Percentiles rank a stretch among this genome's conserved stretches.
Evolutionary conservation across 805 yeast species (phyloP).

Genomic region (Suhomyces xylopsoci): DNA sequence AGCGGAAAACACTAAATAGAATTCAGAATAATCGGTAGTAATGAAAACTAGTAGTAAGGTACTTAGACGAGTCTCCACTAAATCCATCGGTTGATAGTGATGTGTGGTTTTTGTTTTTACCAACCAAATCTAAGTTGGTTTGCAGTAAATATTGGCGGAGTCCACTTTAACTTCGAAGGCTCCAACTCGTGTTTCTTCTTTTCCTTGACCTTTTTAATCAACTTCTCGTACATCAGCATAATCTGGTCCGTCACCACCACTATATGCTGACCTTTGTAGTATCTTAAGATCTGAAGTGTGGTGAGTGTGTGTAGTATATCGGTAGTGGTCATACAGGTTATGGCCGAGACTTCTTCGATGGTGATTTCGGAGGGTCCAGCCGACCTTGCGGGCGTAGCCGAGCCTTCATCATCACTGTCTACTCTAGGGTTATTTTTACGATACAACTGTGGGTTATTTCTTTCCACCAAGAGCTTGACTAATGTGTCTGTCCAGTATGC

Average conservation of each 20-base stretch:
- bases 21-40: too few relatives aligned
- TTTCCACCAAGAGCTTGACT: slow-evolving; percentile 66
- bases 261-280: slow-evolving; percentile 93
- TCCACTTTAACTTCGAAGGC: slow-evolving; percentile 76
- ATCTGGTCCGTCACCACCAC: slow-evolving; percentile 83
- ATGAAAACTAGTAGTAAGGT: too few relatives aligned
- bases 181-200: slow-evolving; percentile 76
- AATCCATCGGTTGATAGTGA: too few relatives aligned
- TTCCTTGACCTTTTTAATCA: slow-evolving; percentile 48
- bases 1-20: too few relatives aligned
- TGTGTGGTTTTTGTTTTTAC: too few relatives aligned
- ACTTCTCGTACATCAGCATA: slow-evolving; percentile 67
- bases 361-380: slow-evolving; percentile 51
- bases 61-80: too few relatives aligned
- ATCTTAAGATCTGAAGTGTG: slow-evolving; percentile 82
- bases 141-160: slow-evolving; percentile 94
- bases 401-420: slow-evolving; percentile 12
- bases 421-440: slow-evolving; percentile 33
- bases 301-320: slow-evolving; percentile 93
- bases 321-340: slow-evolving; percentile 93
- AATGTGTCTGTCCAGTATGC: slow-evolving; percentile 96
- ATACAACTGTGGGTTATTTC: slow-evolving; percentile 37
- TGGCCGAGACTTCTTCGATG: slow-evolving; percentile 83
- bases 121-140: slow-evolving; percentile 95
- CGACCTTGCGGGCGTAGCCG: slow-evolving; percentile 16